Percentiles rank a stretch among this genome's conserved stretches.
phyloP scores from a whole-genome alignment of 2,329 filamentous ascomycete genomes.

The Leptodontidium sp. region DNA sequence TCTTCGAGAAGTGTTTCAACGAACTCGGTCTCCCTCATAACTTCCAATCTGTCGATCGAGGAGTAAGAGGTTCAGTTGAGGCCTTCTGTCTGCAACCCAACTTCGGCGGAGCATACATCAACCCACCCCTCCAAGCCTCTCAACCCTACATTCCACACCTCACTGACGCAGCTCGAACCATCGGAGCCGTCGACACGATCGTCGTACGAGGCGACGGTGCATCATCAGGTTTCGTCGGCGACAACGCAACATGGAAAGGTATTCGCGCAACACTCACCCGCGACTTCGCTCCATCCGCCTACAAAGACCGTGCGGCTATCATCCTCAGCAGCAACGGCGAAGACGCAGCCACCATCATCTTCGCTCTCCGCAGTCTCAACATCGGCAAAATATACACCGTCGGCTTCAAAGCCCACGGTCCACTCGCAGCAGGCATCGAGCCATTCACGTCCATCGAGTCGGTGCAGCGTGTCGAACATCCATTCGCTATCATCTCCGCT shows the following conservation, averaged over 20 bases:
- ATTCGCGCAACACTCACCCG: slow-evolving; percentile 82
- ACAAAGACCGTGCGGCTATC: slow-evolving; percentile 77
- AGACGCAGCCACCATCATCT: slow-evolving; percentile 81
- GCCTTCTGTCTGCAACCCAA: slow-evolving; percentile 74
- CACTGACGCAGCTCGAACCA: slow-evolving; percentile 79
- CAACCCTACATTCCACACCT: slow-evolving; percentile 68
- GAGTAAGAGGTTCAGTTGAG: slow-evolving; percentile 72
- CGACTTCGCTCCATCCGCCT: slow-evolving; percentile 84
- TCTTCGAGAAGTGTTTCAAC: slow-evolving; percentile 86
- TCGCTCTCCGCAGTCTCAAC: slow-evolving; percentile 77
- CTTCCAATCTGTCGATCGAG: slow-evolving; percentile 77
- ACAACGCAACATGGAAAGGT: slow-evolving; percentile 87
- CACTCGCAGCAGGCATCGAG: slow-evolving; percentile 70
- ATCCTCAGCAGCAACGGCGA: slow-evolving; percentile 76
- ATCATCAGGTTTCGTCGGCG: slow-evolving; percentile 70
- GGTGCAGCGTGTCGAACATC: slow-evolving; percentile 79
- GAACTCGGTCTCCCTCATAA: slow-evolving; percentile 87
- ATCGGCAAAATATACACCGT: slow-evolving; percentile 85
- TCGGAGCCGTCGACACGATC: slow-evolving; percentile 85
- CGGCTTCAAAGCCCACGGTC: slow-evolving; percentile 73
- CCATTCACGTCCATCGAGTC: slow-evolving; percentile 76
- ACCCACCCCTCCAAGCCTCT: slow-evolving; percentile 70
- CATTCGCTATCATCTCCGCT: slow-evolving; percentile 83
- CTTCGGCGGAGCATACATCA: slow-evolving; percentile 85
- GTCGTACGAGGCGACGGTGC: slow-evolving; percentile 64